Base-by-base conservation (phyloP, 805 yeast species). In the Metschnikowia corniflorae region DNA sequence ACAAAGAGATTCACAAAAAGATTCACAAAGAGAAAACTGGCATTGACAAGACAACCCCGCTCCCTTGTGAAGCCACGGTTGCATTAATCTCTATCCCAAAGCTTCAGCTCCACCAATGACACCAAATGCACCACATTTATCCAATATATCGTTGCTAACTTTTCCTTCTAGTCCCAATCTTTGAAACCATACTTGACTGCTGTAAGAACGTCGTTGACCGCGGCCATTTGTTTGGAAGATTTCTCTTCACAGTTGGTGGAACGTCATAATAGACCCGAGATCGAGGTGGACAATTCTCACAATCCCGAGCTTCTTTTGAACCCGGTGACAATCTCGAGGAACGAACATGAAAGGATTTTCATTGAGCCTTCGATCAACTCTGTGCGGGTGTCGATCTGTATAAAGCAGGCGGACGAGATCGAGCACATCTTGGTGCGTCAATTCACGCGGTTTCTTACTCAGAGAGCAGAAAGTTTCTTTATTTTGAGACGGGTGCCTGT, bases 321-420 rank as follows among this genome's bases (percentile, higher is more conserved):
- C 54, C 93, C 96, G 25, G 82, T 93, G 78, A 77, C 80, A 45
- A 81, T 93, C 46, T 82, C 96, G 1, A 78, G 98, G 63, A 93
- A 93, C 57, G 97, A 91, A 58, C 82, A 86, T 55, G 98, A 93
- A 61, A 77, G 79, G 57, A 94, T 93, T 16, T 66, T 93, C 47
- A 93, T 93, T 50, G 98, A 93, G 60, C 88, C 97, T 9, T 82
- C 95, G 45, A 82, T 93, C 57, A 93, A 93, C 64, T 85, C 96
- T 1, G 86, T 89, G 26, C 76, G 98, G 57, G 82, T 93, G 17
- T 83, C 93, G 27, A 83, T 93, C 51, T 85, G 83, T 59, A 91
- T 93, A 61, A 93, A 93, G 63, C 98, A 93, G 64, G 95, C 96
- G 9, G 98, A 93, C 62, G 98, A 93, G 60, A 89, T 93, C 57